A percentile compares a stretch with the other conserved stretches of the same genome.
phyloP scores from a whole-genome alignment of 2,329 filamentous ascomycete species.

The Sporothrix euskadiensis region DNA sequence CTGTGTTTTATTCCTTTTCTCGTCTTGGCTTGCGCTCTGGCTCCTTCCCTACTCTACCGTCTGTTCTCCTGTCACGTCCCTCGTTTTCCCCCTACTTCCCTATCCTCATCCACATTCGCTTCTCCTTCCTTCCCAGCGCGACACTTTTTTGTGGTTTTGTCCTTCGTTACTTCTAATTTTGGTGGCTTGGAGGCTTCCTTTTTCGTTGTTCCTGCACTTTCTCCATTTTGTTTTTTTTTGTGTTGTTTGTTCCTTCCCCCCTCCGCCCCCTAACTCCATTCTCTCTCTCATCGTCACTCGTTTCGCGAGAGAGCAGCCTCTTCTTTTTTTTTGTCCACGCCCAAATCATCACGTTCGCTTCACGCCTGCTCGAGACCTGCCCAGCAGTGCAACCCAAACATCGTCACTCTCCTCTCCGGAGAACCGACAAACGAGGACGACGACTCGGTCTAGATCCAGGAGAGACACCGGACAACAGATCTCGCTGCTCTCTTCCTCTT shows the following conservation, averaged over 20 bases:
- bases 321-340: constrained; percentile 20
- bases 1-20: not conserved
- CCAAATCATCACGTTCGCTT: constrained; percentile 20
- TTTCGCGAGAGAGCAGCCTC: constrained; percentile 20
- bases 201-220: constrained; percentile 8
- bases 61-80: not conserved
- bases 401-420: not conserved
- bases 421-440: constrained; percentile 3
- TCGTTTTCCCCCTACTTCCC: not conserved
- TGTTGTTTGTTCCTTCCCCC: not conserved
- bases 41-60: not conserved
- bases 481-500: not conserved
- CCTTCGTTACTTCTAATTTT: constrained; percentile 9
- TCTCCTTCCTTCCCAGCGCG: not conserved
- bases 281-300: constrained; percentile 20
- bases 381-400: constrained; percentile 19
- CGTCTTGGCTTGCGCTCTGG: not conserved
- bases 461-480: not conserved
- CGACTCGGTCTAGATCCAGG: not conserved
- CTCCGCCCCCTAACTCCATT: not conserved
- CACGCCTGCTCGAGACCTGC: not conserved
- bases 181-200: constrained; percentile 14
- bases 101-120: constrained; percentile 2
- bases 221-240: constrained; percentile 5
- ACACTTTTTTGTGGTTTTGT: constrained; percentile 12